Conservation (phyloP, 768 basidiomycete genomes). For the Russula earlei region DNA sequence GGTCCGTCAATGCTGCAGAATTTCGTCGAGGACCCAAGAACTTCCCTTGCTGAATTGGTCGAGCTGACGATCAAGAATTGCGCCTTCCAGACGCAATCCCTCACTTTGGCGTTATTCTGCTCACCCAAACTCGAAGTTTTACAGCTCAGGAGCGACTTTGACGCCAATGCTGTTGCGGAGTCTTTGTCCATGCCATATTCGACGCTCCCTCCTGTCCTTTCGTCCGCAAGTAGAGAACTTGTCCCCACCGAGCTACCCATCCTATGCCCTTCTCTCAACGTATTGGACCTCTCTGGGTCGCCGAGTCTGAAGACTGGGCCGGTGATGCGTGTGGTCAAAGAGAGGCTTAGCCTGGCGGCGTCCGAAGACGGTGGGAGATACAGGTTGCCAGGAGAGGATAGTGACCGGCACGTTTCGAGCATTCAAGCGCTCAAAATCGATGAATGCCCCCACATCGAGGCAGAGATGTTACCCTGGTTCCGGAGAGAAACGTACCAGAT, state of each 20-base stretch:
- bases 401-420: not conserved
- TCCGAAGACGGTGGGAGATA: not conserved
- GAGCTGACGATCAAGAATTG: constrained; percentile 7
- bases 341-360: not conserved
- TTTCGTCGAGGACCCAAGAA: constrained; percentile 3
- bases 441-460: constrained; percentile 16
- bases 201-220: not conserved
- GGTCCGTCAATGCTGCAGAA: not conserved
- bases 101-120: not conserved
- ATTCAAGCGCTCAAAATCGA: constrained; percentile 13
- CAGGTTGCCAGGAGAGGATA: not conserved
- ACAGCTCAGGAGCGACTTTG: not conserved
- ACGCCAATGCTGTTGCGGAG: constrained; percentile 1
- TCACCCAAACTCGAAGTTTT: constrained; percentile 4
- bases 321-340: constrained; percentile 16
- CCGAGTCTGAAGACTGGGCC: constrained; percentile 10
- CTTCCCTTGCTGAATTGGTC: constrained; percentile 11
- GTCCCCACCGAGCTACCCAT: constrained; percentile 4
- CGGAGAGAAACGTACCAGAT: constrained; percentile 7
- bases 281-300: constrained; percentile 14
- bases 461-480: constrained; percentile 17
- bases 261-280: constrained; percentile 12
- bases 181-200: not conserved
- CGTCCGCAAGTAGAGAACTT: not conserved
- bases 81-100: not conserved